phyloP scores from a whole-genome alignment of 257 asterid genomes.

The Fraxinus cuspidata region DNA sequence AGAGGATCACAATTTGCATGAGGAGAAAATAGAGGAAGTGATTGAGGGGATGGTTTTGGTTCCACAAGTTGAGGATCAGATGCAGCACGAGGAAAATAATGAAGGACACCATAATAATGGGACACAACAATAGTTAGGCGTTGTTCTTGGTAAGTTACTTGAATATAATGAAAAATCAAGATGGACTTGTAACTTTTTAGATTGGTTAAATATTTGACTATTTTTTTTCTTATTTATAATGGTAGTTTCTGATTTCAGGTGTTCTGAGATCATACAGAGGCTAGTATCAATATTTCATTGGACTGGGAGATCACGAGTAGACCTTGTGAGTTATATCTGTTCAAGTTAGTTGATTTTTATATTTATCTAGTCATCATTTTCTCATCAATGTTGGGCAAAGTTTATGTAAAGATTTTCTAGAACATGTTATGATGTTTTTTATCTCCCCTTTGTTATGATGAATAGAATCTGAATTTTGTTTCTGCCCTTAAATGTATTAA shows the following conservation, averaged over 20 bases:
- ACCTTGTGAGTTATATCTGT: conserved; percentile 24
- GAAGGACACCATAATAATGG: conserved; percentile 28
- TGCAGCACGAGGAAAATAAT: conserved; percentile 30
- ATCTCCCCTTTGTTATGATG: conserved; percentile 8
- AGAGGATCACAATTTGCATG: conserved; percentile 28
- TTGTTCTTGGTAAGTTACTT: conserved; percentile 2
- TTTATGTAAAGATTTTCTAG: conserved; percentile 24
- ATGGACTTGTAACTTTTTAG: conserved; percentile 20
- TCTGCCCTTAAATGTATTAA: neutral
- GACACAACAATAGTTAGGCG: conserved; percentile 18
- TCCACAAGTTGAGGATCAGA: conserved; percentile 27
- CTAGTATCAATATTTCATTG: conserved; percentile 8
- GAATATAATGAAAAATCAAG: conserved; percentile 14
- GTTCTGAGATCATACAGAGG: conserved; percentile 12
- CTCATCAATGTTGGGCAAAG: conserved; percentile 11
- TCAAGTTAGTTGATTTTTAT: conserved; percentile 11
- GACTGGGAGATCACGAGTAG: conserved; percentile 16
- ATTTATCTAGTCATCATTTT: conserved; percentile 10
- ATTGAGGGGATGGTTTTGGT: conserved; percentile 25
- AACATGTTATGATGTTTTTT: conserved; percentile 14
- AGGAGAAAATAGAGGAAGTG: conserved; percentile 29
- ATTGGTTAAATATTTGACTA: conserved; percentile 2
- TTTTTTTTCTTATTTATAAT: neutral
- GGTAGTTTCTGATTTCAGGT: conserved; percentile 16
- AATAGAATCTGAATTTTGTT: conserved; percentile 11